Base-by-base conservation (phyloP, 768 basidiomycete genomes). In the Mycena chlorophos region DNA sequence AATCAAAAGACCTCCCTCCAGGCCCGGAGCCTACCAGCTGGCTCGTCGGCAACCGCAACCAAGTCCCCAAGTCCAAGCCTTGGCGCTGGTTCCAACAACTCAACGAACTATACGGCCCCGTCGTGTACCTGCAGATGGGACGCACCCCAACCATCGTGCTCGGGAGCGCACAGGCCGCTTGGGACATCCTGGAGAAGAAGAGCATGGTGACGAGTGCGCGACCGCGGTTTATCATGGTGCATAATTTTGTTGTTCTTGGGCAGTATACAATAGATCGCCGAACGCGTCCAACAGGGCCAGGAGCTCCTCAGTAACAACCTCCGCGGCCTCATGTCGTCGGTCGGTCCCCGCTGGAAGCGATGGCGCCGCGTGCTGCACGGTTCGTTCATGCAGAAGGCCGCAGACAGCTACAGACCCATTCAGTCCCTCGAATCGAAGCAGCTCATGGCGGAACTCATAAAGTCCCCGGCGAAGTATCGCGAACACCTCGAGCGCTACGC, bases 31-130 rank as follows among this genome's bases (percentile, higher is more conserved):
- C 56, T 4, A 62, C 51, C 4, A 62, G 60, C 56, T 62, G 60
- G 60, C 34, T 62, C 10, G 56, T 80, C 23, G 80, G 81, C 0
- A 82, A 80, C 60, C 64, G 67, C 31, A 70, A 77, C 52, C 76
- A 81, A 52, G 64, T 80, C 19, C 79, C 80, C 5, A 53, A 62
- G 3, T 56, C 71, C 23, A 77, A 79, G 58, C 78, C 79, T 1
- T 82, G 81, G 81, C 63, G 68, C 26, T 77, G 73, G 63, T 81
- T 80, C 56, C 70, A 73, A 23, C 73, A 77, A 43, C 80, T 79
- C 75, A 78, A 74, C 53, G 67, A 62, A 19, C 64, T 71, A 55
- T 79, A 80, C 58, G 80, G 80, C 16, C 43, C 28, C 16, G 31
- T 58, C 12, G 40, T 55, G 22, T 47, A 37, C 23, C 38, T 38